Base-by-base conservation (phyloP, 2,329 filamentous ascomycete species). In the Alternaria hordeiaustralica region DNA sequence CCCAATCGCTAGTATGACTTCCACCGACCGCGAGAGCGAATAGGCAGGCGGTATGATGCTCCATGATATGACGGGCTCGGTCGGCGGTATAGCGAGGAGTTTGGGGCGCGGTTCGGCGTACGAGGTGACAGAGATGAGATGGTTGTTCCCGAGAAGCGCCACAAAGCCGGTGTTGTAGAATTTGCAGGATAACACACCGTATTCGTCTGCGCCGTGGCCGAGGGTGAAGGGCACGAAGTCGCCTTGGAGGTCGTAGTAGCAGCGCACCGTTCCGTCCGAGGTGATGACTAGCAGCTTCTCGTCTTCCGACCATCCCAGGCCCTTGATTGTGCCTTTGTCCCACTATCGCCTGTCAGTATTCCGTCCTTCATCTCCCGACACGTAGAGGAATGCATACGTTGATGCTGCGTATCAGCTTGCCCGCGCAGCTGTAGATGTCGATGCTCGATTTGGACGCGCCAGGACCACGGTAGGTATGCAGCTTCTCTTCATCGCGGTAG, bases 141-240 rank as follows among this genome's bases (percentile, higher is more conserved):
- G 87, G 78, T 97, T 97, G 82, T 97, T 97, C 10, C 90, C 89
- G 20, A 98, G 87, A 43, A 99, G 84, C 8, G 94, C 96, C 23
- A 98, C 95, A 80, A 99, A 93, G n/a, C 96, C 96, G 28, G 89
- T 89, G 54, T 90, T 88, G 84, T 96, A 98, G 82, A 99, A 99
- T 59, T 90, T 90, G 82, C 95, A 98, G n/a, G 90, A 90, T 70
- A 89, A 86, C 20, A 99, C 94, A 25, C 95, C 92, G 74, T 91
- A 89, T 69, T 97, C 92, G 73, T 98, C 96, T 23, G 94, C 90
- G 23, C 92, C 88, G 79, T 96, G 91, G 58, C 95, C 96, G 0
- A 99, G 85, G 1, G 92, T 94, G 80, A 98, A 99, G 62, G 97
- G 94, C 15, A 91, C 93, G 77, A 99, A 99, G 77, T 98, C 95